Percentiles rank a stretch among this genome's conserved stretches.
Conservation (phyloP, 495 filamentous ascomycete genomes). For the Penicillium pulvis region DNA sequence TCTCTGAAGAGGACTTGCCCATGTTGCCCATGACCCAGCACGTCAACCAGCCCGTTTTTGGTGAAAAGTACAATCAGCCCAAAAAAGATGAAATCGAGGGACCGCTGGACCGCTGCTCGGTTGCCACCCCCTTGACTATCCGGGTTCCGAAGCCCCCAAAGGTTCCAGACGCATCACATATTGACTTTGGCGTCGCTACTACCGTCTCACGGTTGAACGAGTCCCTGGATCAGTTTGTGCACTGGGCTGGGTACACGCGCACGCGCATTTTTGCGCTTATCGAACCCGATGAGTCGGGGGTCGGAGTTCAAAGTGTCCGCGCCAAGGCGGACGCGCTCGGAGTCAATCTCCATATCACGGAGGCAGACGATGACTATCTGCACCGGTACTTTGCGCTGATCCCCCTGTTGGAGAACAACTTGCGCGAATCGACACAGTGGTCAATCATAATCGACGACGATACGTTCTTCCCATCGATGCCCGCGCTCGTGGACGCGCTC, state of each 20-base stretch:
- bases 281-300: slow-evolving; percentile 43
- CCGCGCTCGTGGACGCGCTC: slow-evolving; percentile 49
- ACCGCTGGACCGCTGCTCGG: slow-evolving; percentile 36
- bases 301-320: slow-evolving; percentile 26
- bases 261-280: slow-evolving; percentile 58
- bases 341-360: slow-evolving; percentile 55
- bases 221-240: slow-evolving; percentile 56
- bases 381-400: slow-evolving; percentile 64
- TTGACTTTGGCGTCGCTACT: slow-evolving; percentile 65
- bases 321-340: slow-evolving; percentile 44
- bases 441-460: slow-evolving; percentile 69
- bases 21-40: slow-evolving; percentile 38
- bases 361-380: slow-evolving; percentile 49
- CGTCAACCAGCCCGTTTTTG: slow-evolving; percentile 38
- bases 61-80: slow-evolving; percentile 6
- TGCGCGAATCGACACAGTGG: slow-evolving; percentile 57
- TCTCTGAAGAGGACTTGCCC: slow-evolving; percentile 31
- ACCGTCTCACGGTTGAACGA: slow-evolving; percentile 55
- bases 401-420: slow-evolving; percentile 47
- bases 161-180: slow-evolving; percentile 49
- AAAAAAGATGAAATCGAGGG: slow-evolving; percentile 1
- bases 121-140: slow-evolving; percentile 36
- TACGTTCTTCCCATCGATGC: slow-evolving; percentile 63
- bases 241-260: slow-evolving; percentile 62
- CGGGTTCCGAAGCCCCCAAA: slow-evolving; percentile 35